Evolutionary conservation across 345 rosid species (phyloP), one percentile per base, ranked within the genome.

Genomic region (Sonneratia alba): DNA sequence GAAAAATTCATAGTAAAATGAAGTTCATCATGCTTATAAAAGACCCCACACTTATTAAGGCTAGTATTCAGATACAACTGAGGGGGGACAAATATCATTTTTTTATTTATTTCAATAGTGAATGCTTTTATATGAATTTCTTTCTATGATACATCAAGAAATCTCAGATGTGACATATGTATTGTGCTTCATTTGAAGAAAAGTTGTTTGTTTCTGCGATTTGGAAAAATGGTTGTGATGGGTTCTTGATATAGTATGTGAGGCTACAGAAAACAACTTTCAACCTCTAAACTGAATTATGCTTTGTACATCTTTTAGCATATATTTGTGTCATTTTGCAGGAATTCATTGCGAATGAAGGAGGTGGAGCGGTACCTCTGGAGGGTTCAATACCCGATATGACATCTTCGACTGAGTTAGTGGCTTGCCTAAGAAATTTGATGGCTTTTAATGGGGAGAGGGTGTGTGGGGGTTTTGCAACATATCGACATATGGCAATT

Each of bases 371-470:
- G 81, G 91, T 82, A 76, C 99, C 99, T 22, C 97, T 95, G 68
- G 97, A 92, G 85, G 99, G 99, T 51, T 89, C 94, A n/a, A 90
- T 94, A 68, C 99, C 97, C 13, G 99, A 94, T 83, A 94, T 94
- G 97, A 94, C 99, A 38, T 94, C 99, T 77, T 91, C 99, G 77
- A 94, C 99, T 36, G 99, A 94, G 99, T 94, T 66, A 84, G 95
- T 86, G 55, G 57, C 72, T 38, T 66, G 18, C 37, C 27, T 15
- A 32, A 56, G 67, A 42, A 74, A 49, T 57, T 63, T 68, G 42
- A 48, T 27, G 62, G 13, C 49, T 49, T 59, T n/a, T 7, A 62
- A 27, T 62, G 18, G 36, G 49, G 40, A 66, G 38, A 21, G 19
- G 36, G 15, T 27, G 27, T 43, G 55, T 53, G 22, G 19, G 19